Conservation (phyloP, 306 rosid genomes). For the Casuarina glauca region DNA sequence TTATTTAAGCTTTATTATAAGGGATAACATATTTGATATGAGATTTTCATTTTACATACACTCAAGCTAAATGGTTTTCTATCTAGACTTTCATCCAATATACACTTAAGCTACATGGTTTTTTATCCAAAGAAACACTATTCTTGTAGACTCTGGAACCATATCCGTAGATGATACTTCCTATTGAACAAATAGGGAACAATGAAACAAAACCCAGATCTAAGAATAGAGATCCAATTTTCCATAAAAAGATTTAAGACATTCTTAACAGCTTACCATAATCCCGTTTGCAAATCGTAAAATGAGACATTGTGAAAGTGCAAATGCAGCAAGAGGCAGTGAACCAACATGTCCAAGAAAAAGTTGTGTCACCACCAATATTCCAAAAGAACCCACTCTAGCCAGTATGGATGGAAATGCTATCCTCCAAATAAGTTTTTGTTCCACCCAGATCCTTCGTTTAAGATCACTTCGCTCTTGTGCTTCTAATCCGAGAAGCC, state of each 20-base stretch:
- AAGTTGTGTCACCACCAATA: conserved; percentile 47
- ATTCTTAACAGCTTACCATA: conserved; percentile 27
- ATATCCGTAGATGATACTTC: too few species aligned
- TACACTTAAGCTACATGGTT: too few species aligned
- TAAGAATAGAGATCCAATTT: background rate
- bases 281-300: conserved; percentile 53
- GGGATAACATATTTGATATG: too few species aligned
- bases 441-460: conserved; percentile 45
- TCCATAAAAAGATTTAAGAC: background rate
- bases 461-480: conserved; percentile 16
- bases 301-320: conserved; percentile 48
- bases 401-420: conserved; percentile 61
- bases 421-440: conserved; percentile 45
- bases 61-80: too few species aligned
- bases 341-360: conserved; percentile 57
- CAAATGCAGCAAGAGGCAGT: conserved; percentile 49
- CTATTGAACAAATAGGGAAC: too few species aligned
- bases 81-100: too few species aligned
- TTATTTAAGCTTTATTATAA: too few species aligned
- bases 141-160: too few species aligned
- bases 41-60: too few species aligned
- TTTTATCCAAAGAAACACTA: too few species aligned
- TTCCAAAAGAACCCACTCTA: conserved; percentile 45
- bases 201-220: background rate
- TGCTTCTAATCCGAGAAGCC: conserved; percentile 9